Base-by-base conservation (phyloP, 345 rosid species). In the Anacardium occidentale region DNA sequence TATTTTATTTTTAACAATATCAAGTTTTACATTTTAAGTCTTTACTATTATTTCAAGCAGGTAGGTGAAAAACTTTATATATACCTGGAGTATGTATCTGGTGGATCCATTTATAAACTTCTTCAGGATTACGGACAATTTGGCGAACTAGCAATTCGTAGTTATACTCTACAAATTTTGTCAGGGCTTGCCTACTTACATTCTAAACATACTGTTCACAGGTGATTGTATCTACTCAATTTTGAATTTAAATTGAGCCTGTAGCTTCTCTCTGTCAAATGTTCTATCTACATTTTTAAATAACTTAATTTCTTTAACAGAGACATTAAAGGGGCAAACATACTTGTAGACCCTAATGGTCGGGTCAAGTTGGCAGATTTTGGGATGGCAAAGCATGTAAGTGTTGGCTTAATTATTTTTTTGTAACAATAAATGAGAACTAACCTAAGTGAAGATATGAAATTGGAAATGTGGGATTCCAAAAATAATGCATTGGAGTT, bases 361-460 rank as follows among this genome's bases (percentile, higher is more conserved):
- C 90, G 93, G 14, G 90, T 90, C 40, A 90, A 90, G 74, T 80
- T 90, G 79, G 96, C 93, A 22, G 96, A 90, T 75, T 90, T 88
- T 76, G 96, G 96, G 78, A 90, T 90, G 96, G 96, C 96, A 74
- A 90, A 90, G 85, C 93, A 90, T 74, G 96, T 90, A 82, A 85
- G 96, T 64, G 21, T 32, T 4, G 64, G 34, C 70, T 40, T 69
- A 68, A 62, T 48, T n/a, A 44, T 56, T 71, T 50, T n/a, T 18
- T 70, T 25, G 34, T 59, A 2, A 21, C 20, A 54, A 54, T 20
- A 68, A 61, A 57, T 58, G 68, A 48, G 32, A 66, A 45, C 62
- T 56, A 37, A 24, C 0, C 22, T 60, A 52, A 22, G 37, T 3
- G 10, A 34, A 51, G 56, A 48, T 45, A 7, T 55, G 63, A 51